These are phyloP conservation scores for Barnettozyma siamensis DNA, from an alignment of 805 yeast genomes.

Conservation along the genomic window DNA sequence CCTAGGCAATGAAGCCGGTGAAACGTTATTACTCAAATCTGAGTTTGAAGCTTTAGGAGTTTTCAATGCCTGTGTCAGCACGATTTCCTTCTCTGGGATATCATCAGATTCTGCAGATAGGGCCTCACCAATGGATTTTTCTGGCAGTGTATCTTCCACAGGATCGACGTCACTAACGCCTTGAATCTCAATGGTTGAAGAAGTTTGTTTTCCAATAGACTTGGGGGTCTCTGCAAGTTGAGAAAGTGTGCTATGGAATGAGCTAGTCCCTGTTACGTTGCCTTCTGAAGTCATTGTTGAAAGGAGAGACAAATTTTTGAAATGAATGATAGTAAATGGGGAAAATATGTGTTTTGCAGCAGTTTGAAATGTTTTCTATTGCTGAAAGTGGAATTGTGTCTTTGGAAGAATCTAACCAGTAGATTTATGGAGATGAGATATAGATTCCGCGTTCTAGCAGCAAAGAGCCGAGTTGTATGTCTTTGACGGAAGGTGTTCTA, in stretches of 20 bases:
- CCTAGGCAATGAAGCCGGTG: conserved; percentile 34
- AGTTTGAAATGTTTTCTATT: too few relatives aligned
- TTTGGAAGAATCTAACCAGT: neutral
- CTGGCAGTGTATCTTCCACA: neutral
- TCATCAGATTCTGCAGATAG: neutral
- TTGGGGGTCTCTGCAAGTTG: neutral
- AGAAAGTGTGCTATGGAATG: conserved; percentile 8
- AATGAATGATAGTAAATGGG: too few relatives aligned
- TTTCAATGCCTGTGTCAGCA: neutral
- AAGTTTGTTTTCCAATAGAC: neutral
- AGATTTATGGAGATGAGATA: neutral
- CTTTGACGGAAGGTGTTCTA: too few relatives aligned
- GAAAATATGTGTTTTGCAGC: too few relatives aligned
- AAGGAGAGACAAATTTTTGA: too few relatives aligned
- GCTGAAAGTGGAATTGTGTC: neutral
- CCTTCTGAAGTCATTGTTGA: conserved; percentile 4
- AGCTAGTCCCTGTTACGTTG: conserved; percentile 2
- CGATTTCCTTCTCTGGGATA: neutral
- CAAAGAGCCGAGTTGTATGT: neutral
- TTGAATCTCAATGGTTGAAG: neutral
- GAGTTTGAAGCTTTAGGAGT: conserved; percentile 15
- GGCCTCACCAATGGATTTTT: neutral
- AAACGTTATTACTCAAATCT: conserved; percentile 10
- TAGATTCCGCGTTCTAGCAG: neutral
- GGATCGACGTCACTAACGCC: neutral